Conservation (phyloP, 176 grass and related monocot genomes). For the Sorghum bicolor region Sorghum_bicolor_NCBIv3 NC_012871.2:62811501-62812000, state of each 20-base stretch:
- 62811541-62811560: slow-evolving; percentile 79
- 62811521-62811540: slow-evolving; percentile 84
- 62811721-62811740: slow-evolving; percentile 17
- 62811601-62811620: slow-evolving; percentile 78
- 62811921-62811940: neutral
- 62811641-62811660: slow-evolving; percentile 59
- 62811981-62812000: neutral
- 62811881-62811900: neutral
- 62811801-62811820: neutral
- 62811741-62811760: slow-evolving; percentile 24
- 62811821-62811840: neutral
- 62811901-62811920: neutral
- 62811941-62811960: neutral
- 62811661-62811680: slow-evolving; percentile 92
- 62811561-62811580: slow-evolving; percentile 92
- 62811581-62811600: slow-evolving; percentile 53
- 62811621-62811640: slow-evolving; percentile 87
- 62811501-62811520: slow-evolving; percentile 5
- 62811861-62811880: neutral
- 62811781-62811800: neutral
- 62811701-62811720: slow-evolving; percentile 14
- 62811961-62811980: slow-evolving; percentile 29
- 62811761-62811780: slow-evolving; percentile 1
- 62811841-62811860: slow-evolving; percentile 7
- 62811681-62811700: slow-evolving; percentile 15